Evolutionary conservation across 768 basidiomycete genomes (phyloP).

Genomic region (Filobasidium wieringae): DNA sequence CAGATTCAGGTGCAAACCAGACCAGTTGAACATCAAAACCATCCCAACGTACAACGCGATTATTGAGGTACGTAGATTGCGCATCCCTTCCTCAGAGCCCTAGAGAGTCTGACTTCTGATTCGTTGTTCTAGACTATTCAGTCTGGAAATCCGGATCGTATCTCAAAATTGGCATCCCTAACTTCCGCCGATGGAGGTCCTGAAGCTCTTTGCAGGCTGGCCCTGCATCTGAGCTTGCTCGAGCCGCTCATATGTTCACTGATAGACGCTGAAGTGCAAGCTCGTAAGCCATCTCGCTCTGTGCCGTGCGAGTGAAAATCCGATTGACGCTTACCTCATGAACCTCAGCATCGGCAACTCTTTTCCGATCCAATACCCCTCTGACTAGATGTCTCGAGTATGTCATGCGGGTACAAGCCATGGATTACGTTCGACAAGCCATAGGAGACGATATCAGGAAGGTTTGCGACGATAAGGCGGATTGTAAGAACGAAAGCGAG

Average conservation of each 20-base stretch:
- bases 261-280: conserved; percentile 9
- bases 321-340: not conserved
- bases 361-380: conserved; percentile 12
- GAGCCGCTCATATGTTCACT: conserved; percentile 4
- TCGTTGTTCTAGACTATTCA: not conserved
- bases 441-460: not conserved
- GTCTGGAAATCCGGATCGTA: not conserved
- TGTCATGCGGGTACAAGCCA: conserved; percentile 8
- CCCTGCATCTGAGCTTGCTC: not conserved
- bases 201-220: not conserved
- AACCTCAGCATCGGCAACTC: conserved; percentile 7
- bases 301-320: not conserved
- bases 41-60: not conserved
- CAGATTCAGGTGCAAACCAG: not conserved
- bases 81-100: not conserved
- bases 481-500: not conserved
- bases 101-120: not conserved
- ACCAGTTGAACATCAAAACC: not conserved
- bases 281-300: not conserved
- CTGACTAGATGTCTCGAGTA: conserved; percentile 7
- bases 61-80: not conserved
- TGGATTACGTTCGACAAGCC: conserved; percentile 5
- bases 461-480: not conserved
- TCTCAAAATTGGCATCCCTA: not conserved
- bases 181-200: conserved; percentile 6